Evolutionary conservation across 2,329 filamentous ascomycete species (phyloP).

Genomic region (Clonostachys byssicola): DNA sequence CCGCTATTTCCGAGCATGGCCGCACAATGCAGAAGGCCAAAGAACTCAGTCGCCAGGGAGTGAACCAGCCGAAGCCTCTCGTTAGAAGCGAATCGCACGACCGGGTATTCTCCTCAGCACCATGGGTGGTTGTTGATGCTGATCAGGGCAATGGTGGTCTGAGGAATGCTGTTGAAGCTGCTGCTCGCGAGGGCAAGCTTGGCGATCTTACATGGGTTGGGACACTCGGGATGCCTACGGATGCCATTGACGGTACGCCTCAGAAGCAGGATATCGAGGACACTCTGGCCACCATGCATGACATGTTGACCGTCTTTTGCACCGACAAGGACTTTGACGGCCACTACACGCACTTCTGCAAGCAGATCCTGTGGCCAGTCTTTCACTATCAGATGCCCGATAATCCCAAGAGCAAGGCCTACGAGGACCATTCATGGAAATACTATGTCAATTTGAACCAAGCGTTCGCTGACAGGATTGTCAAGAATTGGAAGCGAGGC

Average conservation of each 20-base stretch:
- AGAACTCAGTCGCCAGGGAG: slow-evolving; percentile 51
- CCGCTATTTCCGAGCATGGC: slow-evolving; percentile 68
- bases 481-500: slow-evolving; percentile 88
- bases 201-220: slow-evolving; percentile 81
- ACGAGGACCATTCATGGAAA: slow-evolving; percentile 94
- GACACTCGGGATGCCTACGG: slow-evolving; percentile 89
- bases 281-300: slow-evolving; percentile 72
- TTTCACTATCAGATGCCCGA: slow-evolving; percentile 98
- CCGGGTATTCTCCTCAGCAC: slow-evolving; percentile 68
- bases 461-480: slow-evolving; percentile 85
- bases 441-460: slow-evolving; percentile 92
- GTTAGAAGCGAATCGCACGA: slow-evolving; percentile 61
- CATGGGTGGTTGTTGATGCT: slow-evolving; percentile 79
- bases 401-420: slow-evolving; percentile 96
- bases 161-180: slow-evolving; percentile 80
- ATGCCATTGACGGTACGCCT: slow-evolving; percentile 69
- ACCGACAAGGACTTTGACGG: slow-evolving; percentile 91
- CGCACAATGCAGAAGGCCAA: slow-evolving; percentile 52
- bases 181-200: slow-evolving; percentile 63
- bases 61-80: slow-evolving; percentile 48
- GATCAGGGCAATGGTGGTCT: slow-evolving; percentile 92
- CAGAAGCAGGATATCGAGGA: slow-evolving; percentile 83
- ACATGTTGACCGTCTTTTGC: slow-evolving; percentile 80
- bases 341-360: slow-evolving; percentile 95
- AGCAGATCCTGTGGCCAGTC: slow-evolving; percentile 95